Base-by-base conservation (phyloP, 805 yeast genomes). In the Metschnikowia rubicola region DNA sequence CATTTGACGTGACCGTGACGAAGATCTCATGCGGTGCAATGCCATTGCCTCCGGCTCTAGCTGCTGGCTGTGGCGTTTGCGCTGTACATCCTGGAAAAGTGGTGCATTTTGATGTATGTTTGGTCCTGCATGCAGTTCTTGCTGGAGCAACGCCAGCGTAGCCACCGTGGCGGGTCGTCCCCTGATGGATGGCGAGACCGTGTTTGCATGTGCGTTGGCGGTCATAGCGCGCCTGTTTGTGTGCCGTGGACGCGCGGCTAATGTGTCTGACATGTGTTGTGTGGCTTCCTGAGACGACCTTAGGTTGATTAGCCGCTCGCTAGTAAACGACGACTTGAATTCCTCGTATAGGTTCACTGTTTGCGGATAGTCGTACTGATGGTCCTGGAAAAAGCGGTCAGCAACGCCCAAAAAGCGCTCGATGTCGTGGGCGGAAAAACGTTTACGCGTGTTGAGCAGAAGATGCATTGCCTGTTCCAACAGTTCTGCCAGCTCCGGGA, bases 291-390 rank as follows among this genome's bases (percentile, higher is more conserved):
- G 19, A 1, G 48, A 38, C 2, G 53, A 44, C 21, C 58, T 53
- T 15, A 53, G 38, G 44, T 63, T 67, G n/a, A 67, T 63, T 33
- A 71, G 66, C 46, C 75, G 51, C 55, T 73, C 77, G 44, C 70
- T 70, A 43, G 64, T 61, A 46, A 73, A 72, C 17, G 75, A 63
- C 39, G 57, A 61, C 54, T 72, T 72, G 56, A 73, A 71, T 47
- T 72, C 74, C 49, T 70, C 75, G 55, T 71, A 73, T 10, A 68
- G 58, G 55, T 71, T 70, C 37, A 67, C 56, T 12, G 76, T 70
- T 50, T 71, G 74, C 4, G 77, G 77, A 46, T 69, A 73, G 39
- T 70, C 74, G 48, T 61, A 67, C 45, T 64, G 70, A 54, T 68
- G 65, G 37, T 68, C 70, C 47, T 59, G 65, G 61, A 73, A 72